These are phyloP conservation scores for Oryza glumipatula DNA, from an alignment of 176 grass and related monocot species.

Conservation along the genomic window DNA sequence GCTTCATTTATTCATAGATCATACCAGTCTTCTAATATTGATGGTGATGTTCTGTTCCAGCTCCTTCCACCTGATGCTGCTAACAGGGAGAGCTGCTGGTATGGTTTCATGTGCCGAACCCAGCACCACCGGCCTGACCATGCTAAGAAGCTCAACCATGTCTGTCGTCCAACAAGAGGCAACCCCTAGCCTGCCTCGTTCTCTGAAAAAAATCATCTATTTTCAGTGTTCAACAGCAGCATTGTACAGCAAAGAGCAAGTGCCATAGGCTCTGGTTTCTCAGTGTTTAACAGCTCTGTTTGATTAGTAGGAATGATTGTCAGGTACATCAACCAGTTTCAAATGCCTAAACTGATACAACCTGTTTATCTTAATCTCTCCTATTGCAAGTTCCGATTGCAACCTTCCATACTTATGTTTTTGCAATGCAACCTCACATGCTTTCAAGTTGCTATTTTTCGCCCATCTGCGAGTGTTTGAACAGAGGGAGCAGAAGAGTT, in stretches of 20 bases:
- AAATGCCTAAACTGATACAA: not conserved
- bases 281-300: not conserved
- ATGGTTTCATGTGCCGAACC: slow-evolving; percentile 81
- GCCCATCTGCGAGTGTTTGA: not conserved
- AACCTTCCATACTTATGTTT: not conserved
- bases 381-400: not conserved
- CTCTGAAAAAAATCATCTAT: not conserved
- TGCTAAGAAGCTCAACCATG: slow-evolving; percentile 85
- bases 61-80: slow-evolving; percentile 73
- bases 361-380: not conserved
- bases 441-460: not conserved
- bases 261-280: not conserved
- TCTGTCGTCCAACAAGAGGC: slow-evolving; percentile 83
- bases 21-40: not conserved
- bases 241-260: slow-evolving; percentile 28
- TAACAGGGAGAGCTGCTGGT: slow-evolving; percentile 83
- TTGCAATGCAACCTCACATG: not conserved
- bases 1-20: slow-evolving; percentile 12
- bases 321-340: not conserved
- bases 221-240: too few relatives aligned
- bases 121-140: slow-evolving; percentile 78
- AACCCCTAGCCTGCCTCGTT: slow-evolving; percentile 37
- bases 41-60: slow-evolving; percentile 41
- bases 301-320: not conserved
- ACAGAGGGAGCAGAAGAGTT: not conserved